Evolutionary conservation across 257 asterid genomes (phyloP).

Genomic region (Solanum megistacrolobum): DNA sequence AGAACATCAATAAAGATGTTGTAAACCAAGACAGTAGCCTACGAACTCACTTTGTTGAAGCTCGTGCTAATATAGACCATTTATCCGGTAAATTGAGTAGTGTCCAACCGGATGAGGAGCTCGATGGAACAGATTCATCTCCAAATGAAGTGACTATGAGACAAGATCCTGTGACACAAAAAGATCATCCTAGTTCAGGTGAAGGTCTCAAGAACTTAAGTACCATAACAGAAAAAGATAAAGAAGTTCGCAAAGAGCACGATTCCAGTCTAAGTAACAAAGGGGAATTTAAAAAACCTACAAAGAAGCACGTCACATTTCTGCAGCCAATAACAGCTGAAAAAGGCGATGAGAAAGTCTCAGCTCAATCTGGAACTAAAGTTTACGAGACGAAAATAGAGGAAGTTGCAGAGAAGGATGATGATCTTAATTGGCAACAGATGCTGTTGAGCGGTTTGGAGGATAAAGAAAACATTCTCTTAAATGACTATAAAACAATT

Average conservation of each 20-base stretch:
- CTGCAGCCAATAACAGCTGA: conserved; percentile 3
- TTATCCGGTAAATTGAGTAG: conserved; percentile 45
- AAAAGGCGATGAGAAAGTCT: conserved; percentile 1
- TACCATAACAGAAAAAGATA: neutral
- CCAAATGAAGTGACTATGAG: neutral
- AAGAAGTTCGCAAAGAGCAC: neutral
- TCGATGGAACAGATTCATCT: conserved; percentile 17
- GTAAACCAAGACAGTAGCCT: conserved; percentile 45
- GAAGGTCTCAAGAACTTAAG: neutral
- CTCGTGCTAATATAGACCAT: conserved; percentile 39
- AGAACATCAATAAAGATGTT: conserved; percentile 44
- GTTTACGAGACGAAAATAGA: conserved; percentile 4
- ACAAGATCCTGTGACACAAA: neutral
- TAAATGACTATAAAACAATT: conserved; percentile 56
- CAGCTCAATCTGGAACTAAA: conserved; percentile 1
- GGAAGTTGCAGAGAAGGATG: conserved; percentile 14
- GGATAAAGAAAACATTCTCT: conserved; percentile 63
- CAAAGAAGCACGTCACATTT: neutral
- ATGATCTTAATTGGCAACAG: conserved; percentile 56
- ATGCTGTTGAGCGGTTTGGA: conserved; percentile 63
- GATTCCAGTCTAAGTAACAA: neutral
- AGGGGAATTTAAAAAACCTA: neutral
- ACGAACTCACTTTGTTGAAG: conserved; percentile 42
- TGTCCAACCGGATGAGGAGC: conserved; percentile 51
- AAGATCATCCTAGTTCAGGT: neutral